These are phyloP conservation scores for Dipodascus geniculatus DNA, from an alignment of 805 yeast genomes.

Conservation along the genomic window DNA sequence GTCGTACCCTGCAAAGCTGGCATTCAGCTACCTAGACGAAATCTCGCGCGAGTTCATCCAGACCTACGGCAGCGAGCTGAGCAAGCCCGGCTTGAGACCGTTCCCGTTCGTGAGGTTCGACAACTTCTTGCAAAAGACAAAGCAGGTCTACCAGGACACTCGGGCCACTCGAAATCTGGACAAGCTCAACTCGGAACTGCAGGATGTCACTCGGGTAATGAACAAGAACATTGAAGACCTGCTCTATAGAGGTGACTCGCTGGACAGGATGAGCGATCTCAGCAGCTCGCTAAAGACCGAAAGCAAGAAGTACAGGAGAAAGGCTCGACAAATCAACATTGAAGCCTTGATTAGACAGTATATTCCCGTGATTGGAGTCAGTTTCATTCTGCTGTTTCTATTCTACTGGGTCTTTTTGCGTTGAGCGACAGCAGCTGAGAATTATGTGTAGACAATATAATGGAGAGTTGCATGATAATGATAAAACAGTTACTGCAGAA, in stretches of 20 bases:
- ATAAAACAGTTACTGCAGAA: neutral
- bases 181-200: conserved; percentile 72
- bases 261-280: conserved; percentile 80
- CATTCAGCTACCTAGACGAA: conserved; percentile 77
- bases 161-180: conserved; percentile 84
- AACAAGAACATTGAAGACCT: conserved; percentile 93
- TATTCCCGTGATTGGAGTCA: conserved; percentile 70
- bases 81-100: conserved; percentile 60
- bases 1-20: conserved; percentile 77
- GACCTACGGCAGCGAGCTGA: conserved; percentile 62
- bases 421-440: no score
- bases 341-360: conserved; percentile 84
- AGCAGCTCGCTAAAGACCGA: conserved; percentile 70
- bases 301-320: conserved; percentile 75
- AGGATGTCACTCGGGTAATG: conserved; percentile 91
- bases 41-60: conserved; percentile 70
- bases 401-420: conserved; percentile 72
- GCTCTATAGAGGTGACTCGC: conserved; percentile 85
- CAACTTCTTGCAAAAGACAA: conserved; percentile 61
- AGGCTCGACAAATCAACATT: conserved; percentile 83
- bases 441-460: neutral
- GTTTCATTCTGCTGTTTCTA: conserved; percentile 56
- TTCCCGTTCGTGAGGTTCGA: conserved; percentile 82
- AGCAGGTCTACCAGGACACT: conserved; percentile 79
- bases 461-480: neutral